Conservation (phyloP, 192 early-diverging fungal genomes). For the Coemansia sp. region DNA sequence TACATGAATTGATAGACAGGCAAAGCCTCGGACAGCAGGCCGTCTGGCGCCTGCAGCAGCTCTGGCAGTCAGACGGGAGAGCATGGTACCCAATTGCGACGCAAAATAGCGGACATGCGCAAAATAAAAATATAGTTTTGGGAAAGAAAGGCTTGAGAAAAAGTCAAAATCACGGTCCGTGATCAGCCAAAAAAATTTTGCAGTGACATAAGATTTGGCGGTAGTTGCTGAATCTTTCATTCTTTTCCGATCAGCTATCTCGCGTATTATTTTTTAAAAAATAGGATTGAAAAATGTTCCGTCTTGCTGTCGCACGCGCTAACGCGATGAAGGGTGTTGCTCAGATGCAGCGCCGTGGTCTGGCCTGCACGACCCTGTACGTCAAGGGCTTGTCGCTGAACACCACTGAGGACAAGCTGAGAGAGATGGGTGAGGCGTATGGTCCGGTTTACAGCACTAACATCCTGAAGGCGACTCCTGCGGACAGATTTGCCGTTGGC, state of each 20-base stretch:
- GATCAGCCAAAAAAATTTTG: not conserved
- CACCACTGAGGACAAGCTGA: conserved; percentile 17
- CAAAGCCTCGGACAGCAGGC: conserved; percentile 15
- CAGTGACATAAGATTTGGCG: not conserved
- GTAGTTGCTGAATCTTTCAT: not conserved
- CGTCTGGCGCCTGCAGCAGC: conserved; percentile 1
- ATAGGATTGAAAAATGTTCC: conserved; percentile 31
- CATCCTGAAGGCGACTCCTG: not conserved
- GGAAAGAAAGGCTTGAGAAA: not conserved
- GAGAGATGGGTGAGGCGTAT: conserved; percentile 18
- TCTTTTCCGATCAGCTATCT: not conserved
- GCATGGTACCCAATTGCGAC: conserved; percentile 3
- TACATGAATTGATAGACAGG: conserved; percentile 40
- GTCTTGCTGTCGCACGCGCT: conserved; percentile 29
- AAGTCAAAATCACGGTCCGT: not conserved
- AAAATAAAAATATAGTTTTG: not conserved
- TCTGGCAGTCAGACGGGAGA: conserved; percentile 1
- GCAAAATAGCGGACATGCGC: not conserved
- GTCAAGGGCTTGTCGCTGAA: conserved; percentile 25
- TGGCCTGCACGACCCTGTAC: conserved; percentile 32
- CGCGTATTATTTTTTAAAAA: conserved; percentile 1
- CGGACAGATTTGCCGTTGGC: conserved; percentile 12
- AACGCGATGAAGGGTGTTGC: conserved; percentile 15
- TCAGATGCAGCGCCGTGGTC: conserved; percentile 23
- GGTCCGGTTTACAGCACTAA: conserved; percentile 29